Base-by-base conservation (phyloP, 192 early-diverging fungal genomes). In the Polychytrium aggregatum region DNA sequence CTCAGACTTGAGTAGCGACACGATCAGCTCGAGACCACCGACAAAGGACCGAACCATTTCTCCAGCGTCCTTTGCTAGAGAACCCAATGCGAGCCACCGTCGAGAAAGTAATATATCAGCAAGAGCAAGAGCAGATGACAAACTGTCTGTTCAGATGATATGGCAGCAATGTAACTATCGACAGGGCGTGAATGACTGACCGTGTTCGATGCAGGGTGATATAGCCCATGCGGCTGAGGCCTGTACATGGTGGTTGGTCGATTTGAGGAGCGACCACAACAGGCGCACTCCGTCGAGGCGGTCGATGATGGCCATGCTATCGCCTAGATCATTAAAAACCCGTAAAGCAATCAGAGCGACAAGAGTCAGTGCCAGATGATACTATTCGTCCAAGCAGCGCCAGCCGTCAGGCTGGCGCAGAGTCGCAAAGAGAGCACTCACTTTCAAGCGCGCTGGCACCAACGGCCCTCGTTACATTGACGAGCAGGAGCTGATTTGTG, bases 41-140 rank as follows among this genome's bases (percentile, higher is more conserved):
- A 81, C 78, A 52, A 81, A 81, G 2, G 78, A 81, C 25, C 78
- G 65, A 37, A 81, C 78, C 76, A 80, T 81, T 62, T 81, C 78
- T 4, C 76, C 78, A 4, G 78, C 76, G 44, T 80, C 76, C 52
- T 80, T 81, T 22, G 78, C 76, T 78, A 44, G n/a, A n/a, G n/a
- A n/a, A n/a, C n/a, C n/a, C n/a, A n/a, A n/a, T n/a, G n/a, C n/a
- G n/a, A n/a, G n/a, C n/a, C n/a, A n/a, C n/a, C n/a, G n/a, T n/a
- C n/a, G n/a, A n/a, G n/a, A n/a, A n/a, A n/a, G n/a, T n/a, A n/a
- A n/a, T n/a, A n/a, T n/a, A n/a, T n/a, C n/a, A n/a, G n/a, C n/a
- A n/a, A n/a, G n/a, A n/a, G n/a, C n/a, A n/a, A n/a, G n/a, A n/a
- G n/a, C n/a, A n/a, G n/a, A n/a, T n/a, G n/a, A n/a, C n/a, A n/a